Percentiles rank a stretch among this genome's conserved stretches.
phyloP scores from a whole-genome alignment of 805 yeast species.

The Naumovozyma baii region DNA sequence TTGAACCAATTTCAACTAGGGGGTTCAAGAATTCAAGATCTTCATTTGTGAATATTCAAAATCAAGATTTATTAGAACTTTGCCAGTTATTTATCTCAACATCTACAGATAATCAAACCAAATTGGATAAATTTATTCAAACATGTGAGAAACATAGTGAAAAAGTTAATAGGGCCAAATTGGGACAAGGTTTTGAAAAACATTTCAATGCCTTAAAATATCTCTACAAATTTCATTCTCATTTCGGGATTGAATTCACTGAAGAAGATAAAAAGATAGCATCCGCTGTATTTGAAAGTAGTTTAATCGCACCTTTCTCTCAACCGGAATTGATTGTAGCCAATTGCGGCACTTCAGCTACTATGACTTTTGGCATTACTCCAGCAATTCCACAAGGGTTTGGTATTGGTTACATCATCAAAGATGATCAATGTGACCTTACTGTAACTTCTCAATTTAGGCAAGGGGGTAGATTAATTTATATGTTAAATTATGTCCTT shows the following conservation, averaged over 20 bases:
- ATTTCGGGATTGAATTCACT: constrained; percentile 28
- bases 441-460: constrained; percentile 81
- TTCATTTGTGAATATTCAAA: constrained; percentile 58
- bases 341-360: constrained; percentile 88
- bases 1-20: constrained; percentile 82
- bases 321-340: constrained; percentile 43
- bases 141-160: constrained; percentile 45
- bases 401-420: constrained; percentile 87
- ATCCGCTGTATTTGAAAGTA: constrained; percentile 37
- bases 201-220: constrained; percentile 59
- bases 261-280: constrained; percentile 28
- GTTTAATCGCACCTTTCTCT: constrained; percentile 29
- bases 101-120: constrained; percentile 38
- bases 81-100: constrained; percentile 60
- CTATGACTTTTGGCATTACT: constrained; percentile 78
- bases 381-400: constrained; percentile 84
- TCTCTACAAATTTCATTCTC: constrained; percentile 35
- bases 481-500: constrained; percentile 61
- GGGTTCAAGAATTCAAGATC: constrained; percentile 60
- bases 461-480: constrained; percentile 71
- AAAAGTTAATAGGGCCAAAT: constrained; percentile 42
- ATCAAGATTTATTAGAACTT: constrained; percentile 38
- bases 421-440: constrained; percentile 68
- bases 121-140: constrained; percentile 33
- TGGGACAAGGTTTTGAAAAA: constrained; percentile 63